A percentile compares a stretch with the other conserved stretches of the same genome.
Conservation (phyloP, 2,329 filamentous ascomycete species). For the Apiospora koreana region DNA sequence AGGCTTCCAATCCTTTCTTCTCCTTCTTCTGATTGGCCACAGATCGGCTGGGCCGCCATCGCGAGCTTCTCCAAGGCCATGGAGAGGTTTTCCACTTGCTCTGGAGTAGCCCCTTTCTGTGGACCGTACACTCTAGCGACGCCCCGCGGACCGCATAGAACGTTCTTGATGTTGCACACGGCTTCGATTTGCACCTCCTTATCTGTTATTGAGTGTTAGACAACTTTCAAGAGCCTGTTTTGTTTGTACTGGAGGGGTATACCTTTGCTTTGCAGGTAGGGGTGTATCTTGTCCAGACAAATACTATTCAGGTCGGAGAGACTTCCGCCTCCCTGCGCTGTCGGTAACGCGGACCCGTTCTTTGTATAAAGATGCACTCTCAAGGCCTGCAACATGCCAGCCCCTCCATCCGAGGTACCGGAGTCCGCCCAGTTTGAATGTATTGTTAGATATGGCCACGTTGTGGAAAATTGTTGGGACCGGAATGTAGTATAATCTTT, state of each 20-base stretch:
- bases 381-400: slow-evolving; percentile 55
- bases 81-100: slow-evolving; percentile 44
- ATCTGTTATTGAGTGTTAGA: background rate
- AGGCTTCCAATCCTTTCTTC: slow-evolving; percentile 37
- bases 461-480: too few species aligned
- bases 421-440: too few species aligned
- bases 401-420: slow-evolving; percentile 54
- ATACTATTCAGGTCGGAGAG: slow-evolving; percentile 39
- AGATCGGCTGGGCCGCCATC: slow-evolving; percentile 31
- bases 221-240: background rate
- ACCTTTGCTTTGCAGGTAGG: slow-evolving; percentile 30
- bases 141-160: slow-evolving; percentile 48
- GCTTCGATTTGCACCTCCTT: slow-evolving; percentile 43
- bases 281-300: slow-evolving; percentile 40
- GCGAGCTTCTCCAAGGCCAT: slow-evolving; percentile 44
- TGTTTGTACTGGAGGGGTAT: background rate
- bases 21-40: slow-evolving; percentile 27
- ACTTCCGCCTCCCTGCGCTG: slow-evolving; percentile 41
- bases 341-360: slow-evolving; percentile 37
- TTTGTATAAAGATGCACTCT: slow-evolving; percentile 45
- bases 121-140: slow-evolving; percentile 52
- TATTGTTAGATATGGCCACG: too few species aligned
- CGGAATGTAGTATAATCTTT: too few species aligned
- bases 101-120: slow-evolving; percentile 49
- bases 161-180: slow-evolving; percentile 52